Evolutionary conservation across 192 early-diverging fungal genomes (phyloP), one percentile per base, ranked within the genome.

Genomic region (Linderina pennispora): DNA sequence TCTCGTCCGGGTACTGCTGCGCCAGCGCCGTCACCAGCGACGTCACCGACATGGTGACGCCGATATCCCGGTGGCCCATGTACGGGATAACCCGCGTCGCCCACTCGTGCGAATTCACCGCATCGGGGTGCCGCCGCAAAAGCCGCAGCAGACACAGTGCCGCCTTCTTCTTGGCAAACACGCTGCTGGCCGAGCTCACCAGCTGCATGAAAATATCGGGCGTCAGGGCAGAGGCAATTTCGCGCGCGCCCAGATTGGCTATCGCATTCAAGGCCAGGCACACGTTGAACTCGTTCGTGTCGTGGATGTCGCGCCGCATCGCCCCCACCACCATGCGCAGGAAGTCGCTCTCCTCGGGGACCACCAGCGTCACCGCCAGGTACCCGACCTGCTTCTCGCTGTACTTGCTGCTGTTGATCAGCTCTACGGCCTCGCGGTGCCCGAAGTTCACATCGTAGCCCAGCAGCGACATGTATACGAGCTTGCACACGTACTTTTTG

Each of bases 361-460:
- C 71, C 62, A 99, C 68, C 31, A 99, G 58, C 4, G 95, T 94
- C 15, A 93, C 87, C 3, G 92, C 95, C 14, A 99, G 73, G 65
- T 99, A 99, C 7, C 94, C 97, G 45, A 99, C 94, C 74, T 97
- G 94, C 62, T 99, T 99, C 54, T 99, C 97, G 48, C 88, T 91
- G 65, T 91, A 99, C 51, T 94, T 95, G 23, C 50, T 39, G 48
- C 91, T 91, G 18, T 83, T 84, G 40, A 97, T 80, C 39, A 99
- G 75, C 45, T 92, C 87, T 35, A 98, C 86, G 22, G 94, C 91
- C 53, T 99, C 97, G 65, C 89, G 77, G 58, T 97, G 92, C 33
- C 97, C 97, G 79, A 99, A 94, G 65, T 98, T 92, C 37, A 98
- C 85, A 25, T 97, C 90, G 83, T 90, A 98, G 10, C 97, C 97